Conservation (phyloP, 2,329 filamentous ascomycete species). For the Fusarium begoniae region DNA sequence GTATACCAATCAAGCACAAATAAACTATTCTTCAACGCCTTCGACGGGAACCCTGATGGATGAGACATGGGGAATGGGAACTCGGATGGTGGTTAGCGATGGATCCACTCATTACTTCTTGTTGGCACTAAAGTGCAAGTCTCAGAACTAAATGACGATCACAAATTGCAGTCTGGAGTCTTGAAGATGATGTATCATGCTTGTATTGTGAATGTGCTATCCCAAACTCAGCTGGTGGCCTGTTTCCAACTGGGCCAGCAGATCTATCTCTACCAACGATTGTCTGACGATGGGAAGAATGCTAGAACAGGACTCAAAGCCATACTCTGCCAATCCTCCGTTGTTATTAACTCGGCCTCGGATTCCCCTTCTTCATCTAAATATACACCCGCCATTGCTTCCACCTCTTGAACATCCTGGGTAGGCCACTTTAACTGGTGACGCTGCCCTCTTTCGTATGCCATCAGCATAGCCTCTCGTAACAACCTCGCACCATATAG, state of each 20-base stretch:
- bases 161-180: conserved; percentile 7
- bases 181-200: not conserved
- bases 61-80: conserved; percentile 6
- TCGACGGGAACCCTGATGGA: conserved; percentile 41
- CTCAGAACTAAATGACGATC: conserved; percentile 9
- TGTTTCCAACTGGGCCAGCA: not conserved
- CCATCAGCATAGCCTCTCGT: conserved; percentile 10
- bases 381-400: conserved; percentile 8
- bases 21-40: conserved; percentile 26
- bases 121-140: not conserved
- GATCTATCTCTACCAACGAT: not conserved
- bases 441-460: conserved; percentile 16
- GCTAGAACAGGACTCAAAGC: conserved; percentile 46
- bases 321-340: conserved; percentile 1
- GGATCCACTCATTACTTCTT: conserved; percentile 38
- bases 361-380: conserved; percentile 1
- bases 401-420: not conserved
- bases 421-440: not conserved
- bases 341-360: not conserved
- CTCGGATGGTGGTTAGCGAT: conserved; percentile 14
- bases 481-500: conserved; percentile 32
- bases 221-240: not conserved
- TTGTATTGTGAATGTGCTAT: not conserved
- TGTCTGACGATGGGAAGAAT: conserved; percentile 41
- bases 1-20: conserved; percentile 43